Evolutionary conservation across 148 eudicot species (phyloP), one percentile per base, ranked within the genome.

Genomic region (Euryodendron excelsum): DNA sequence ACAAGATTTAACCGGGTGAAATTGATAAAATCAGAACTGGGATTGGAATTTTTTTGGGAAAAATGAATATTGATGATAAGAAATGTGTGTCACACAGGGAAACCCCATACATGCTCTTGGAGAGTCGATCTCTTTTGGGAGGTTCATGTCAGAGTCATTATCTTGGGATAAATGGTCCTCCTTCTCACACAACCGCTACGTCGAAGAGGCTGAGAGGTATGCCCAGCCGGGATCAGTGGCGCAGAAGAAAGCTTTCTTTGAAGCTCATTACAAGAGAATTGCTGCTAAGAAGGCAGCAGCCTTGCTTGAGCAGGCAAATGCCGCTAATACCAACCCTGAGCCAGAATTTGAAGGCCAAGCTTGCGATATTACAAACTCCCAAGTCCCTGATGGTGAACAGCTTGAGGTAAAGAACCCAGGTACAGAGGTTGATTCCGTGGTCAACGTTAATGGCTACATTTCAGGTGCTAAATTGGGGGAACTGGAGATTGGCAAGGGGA

Each of bases 131-230:
- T 95, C 98, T 28, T 91, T 95, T 77, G 98, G 98, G 41, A 89
- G 96, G 82, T 95, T 85, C 59, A 81, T 75, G 85, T 31, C 88
- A 4, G 98, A 95, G 28, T 81, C 97, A 0, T 77, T 95, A 60
- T 81, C 92, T 59, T 95, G 98, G 98, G 98, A 95, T n/a, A 93
- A 85, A 88, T 94, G 97, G 98, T 91, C 98, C 1, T 52, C 89
- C 18, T 95, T 93, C 81, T 53, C 91, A 30, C 90, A 89, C 64
- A 95, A 93, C 70, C 86, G 90, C 1, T 89, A 93, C 5, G 94
- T 93, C 0, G 95, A 93, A 60, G 98, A 95, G 69, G 98, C 96
- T 0, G 88, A 90, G 81, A 91, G 89, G 70, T 95, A 90, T 58
- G 87, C 98, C 0, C 86, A 79, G 78, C 96, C 94, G 0, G 98